These are phyloP conservation scores for Thraustochytrium striatum DNA, from an alignment of 352 stramenopile species.

Conservation along the genomic window DNA sequence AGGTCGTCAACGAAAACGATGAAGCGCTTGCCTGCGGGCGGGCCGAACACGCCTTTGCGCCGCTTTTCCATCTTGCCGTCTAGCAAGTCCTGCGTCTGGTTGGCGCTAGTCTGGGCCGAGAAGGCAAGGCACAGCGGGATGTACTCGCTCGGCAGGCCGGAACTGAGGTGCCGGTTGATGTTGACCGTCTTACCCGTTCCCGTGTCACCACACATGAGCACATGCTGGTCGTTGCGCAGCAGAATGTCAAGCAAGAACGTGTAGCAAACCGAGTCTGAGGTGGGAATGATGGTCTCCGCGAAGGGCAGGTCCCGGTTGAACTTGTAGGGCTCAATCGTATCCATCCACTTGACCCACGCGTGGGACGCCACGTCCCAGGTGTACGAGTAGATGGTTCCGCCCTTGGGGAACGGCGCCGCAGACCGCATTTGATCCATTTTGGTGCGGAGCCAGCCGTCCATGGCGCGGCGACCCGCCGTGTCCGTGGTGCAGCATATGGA, in stretches of 20 bases:
- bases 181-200: slow-evolving; percentile 91
- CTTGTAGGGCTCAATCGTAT: slow-evolving; percentile 75
- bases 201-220: slow-evolving; percentile 83
- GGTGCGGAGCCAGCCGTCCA: slow-evolving; percentile 74
- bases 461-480: slow-evolving; percentile 67
- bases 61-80: slow-evolving; percentile 93
- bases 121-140: slow-evolving; percentile 84
- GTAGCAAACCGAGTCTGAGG: slow-evolving; percentile 81
- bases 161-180: slow-evolving; percentile 82
- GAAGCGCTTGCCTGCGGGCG: slow-evolving; percentile 81
- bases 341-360: slow-evolving; percentile 82
- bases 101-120: slow-evolving; percentile 85
- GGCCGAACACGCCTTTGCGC: slow-evolving; percentile 84
- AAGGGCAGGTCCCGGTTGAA: slow-evolving; percentile 76
- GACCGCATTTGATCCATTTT: slow-evolving; percentile 61
- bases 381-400: slow-evolving; percentile 51
- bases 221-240: slow-evolving; percentile 72
- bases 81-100: slow-evolving; percentile 87
- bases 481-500: slow-evolving; percentile 79
- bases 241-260: slow-evolving; percentile 83
- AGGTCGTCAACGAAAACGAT: slow-evolving; percentile 91
- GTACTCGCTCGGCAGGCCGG: slow-evolving; percentile 74
- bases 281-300: slow-evolving; percentile 85
- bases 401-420: slow-evolving; percentile 42
- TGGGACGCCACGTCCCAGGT: slow-evolving; percentile 64